Evolutionary conservation across 139 green algal species (phyloP), one percentile per base, ranked within the genome.

Genomic region (Picocystis salinarum): DNA sequence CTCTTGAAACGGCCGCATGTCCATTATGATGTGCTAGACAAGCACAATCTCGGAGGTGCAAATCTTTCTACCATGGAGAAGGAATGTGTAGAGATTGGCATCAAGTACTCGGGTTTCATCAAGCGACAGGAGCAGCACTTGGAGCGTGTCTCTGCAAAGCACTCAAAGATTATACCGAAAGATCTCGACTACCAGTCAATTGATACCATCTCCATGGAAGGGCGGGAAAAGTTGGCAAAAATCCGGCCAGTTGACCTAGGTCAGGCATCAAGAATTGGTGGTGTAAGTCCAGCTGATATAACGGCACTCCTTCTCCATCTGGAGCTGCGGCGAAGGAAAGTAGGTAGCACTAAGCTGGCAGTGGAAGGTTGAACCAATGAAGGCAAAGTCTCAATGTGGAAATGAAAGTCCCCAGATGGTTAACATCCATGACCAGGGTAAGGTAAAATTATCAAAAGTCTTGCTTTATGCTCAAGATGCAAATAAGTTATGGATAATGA

Each of bases 41-140:
- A 40, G 28, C 53, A 79, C 34, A 70, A 63, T 5, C 13, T 56
- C 24, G 70, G 50, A 1, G 50, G 27, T n/a, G 3, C 18, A 12
- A 30, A 55, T 5, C 34, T 13, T 7, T 28, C 20, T 17, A 28
- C 6, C 20, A 34, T 30, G 2, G 84, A 92, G 64, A 62, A 75
- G 39, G 82, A 93, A 58, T 69, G 61, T 3, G 80, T 80, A 9
- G 87, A 97, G 62, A 91, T 92, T 20, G 68, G 84, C 33, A 81
- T 95, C 55, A 97, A 97, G 64, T 97, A 95, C 50, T 74, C 67
- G 2, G 85, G 83, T 5, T 95, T 97, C 67, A 90, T 95, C 45
- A 39, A 52, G 4, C 67, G 87, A 2, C 79, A 91, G 59, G 42
- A 70, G 52, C 62, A 78, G 64, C 80, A 92, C 63, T 48, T 86